Evolutionary conservation across 306 rosid genomes (phyloP), one percentile per base, ranked within the genome.

Genomic region (Sesbania bispinosa): DNA sequence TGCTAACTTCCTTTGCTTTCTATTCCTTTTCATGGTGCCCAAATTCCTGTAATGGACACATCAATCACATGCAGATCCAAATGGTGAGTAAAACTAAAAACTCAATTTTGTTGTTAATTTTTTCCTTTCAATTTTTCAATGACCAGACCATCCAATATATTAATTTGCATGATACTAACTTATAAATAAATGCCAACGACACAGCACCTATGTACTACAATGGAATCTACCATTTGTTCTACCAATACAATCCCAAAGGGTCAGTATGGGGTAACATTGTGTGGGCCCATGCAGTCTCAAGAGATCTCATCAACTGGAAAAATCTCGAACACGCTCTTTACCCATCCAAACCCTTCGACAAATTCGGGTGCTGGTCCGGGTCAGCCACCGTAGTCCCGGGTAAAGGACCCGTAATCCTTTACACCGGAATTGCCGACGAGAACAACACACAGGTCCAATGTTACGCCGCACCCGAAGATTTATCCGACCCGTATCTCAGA

Each of bases 231-330:
- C 97, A 94, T 42, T 16, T 94, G 0, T 94, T 94, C 82, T 94
- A 94, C 27, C 99, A 94, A 10, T 91, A 89, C 80, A 94, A 94
- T 9, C 97, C 99, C 1, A 80, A 87, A 4, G 99, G 99, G 0
- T 79, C 97, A 0, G 91, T 87, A 4, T 94, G 99, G 99, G 97
- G 97, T 0, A 91, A 94, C 69, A 91, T 94, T 3, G 96, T 87
- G 10, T 94, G 99, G 99, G 99, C 97, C 2, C 97, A 94, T 69
- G 85, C 99, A 0, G 67, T 94, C 0, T 94, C 99, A 4, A 87
- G 29, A 36, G 99, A 91, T 14, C 47, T 94, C 1, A 75, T 94
- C 41, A 91, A 87, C 1, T 94, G 99, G 99, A 27, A 82, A 29
- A 42, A 83, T 3, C 73, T 94, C 0, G 85, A 80, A 2, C 85